Conservation (phyloP, 345 rosid species). For the Lagerstroemia speciosa region DNA sequence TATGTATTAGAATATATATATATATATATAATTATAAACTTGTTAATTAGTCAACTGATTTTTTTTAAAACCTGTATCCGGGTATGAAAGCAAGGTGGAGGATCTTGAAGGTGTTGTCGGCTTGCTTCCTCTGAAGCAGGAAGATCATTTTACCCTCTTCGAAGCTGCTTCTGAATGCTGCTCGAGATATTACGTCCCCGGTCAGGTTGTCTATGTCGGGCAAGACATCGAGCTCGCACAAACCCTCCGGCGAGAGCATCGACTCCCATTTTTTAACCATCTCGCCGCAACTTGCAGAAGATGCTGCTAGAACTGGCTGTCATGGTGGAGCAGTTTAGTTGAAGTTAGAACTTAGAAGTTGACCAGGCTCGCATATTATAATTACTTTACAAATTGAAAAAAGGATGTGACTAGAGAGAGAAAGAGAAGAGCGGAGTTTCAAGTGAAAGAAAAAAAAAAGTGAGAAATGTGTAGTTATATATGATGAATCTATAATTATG, state of each 20-base stretch:
- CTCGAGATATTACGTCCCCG: background rate
- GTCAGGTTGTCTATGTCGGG: background rate
- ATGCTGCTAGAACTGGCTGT: background rate
- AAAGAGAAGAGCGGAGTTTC: too few species aligned
- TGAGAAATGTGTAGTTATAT: too few species aligned
- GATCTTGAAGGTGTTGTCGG: background rate
- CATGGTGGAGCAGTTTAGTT: background rate
- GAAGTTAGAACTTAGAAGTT: background rate
- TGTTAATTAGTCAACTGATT: too few species aligned
- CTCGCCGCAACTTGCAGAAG: background rate
- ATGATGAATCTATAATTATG: too few species aligned
- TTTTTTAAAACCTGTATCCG: slow-evolving; percentile 7
- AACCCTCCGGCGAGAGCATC: background rate
- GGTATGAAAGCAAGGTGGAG: background rate
- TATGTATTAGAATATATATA: background rate
- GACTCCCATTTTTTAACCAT: background rate
- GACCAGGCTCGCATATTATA: too few species aligned
- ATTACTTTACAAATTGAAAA: too few species aligned
- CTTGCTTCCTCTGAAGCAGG: slow-evolving; percentile 4
- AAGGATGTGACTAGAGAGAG: too few species aligned
- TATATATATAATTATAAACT: background rate
- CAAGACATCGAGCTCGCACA: background rate
- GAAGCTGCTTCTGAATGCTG: background rate
- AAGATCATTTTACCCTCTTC: background rate
- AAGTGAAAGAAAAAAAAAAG: too few species aligned